Evolutionary conservation across 2,329 filamentous ascomycete species (phyloP).

Genomic region (Aquanectria penicillioides): DNA sequence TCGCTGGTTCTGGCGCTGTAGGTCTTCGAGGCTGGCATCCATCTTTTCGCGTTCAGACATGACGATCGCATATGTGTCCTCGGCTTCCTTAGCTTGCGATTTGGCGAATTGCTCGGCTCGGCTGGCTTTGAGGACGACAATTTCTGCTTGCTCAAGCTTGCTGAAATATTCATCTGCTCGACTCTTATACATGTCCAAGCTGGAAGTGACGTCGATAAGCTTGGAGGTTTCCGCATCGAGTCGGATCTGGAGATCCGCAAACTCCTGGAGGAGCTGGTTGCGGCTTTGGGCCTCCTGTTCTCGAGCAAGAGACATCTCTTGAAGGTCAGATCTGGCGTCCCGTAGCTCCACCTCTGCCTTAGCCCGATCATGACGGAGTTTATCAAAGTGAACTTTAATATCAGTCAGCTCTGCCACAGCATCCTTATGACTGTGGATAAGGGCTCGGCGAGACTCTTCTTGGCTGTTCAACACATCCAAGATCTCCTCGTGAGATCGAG

Average conservation of each 20-base stretch:
- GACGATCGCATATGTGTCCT: constrained; percentile 88
- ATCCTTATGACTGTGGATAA: constrained; percentile 87
- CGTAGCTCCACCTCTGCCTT: constrained; percentile 86
- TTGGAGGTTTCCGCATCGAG: constrained; percentile 90
- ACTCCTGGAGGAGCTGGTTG: constrained; percentile 89
- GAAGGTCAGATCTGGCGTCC: constrained; percentile 83
- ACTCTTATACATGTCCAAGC: constrained; percentile 88
- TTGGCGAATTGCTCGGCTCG: constrained; percentile 95
- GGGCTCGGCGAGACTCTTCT: constrained; percentile 83
- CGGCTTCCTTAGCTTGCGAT: constrained; percentile 86
- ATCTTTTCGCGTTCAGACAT: constrained; percentile 94
- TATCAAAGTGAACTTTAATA: constrained; percentile 87
- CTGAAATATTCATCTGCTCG: constrained; percentile 96
- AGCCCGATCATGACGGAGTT: constrained; percentile 82
- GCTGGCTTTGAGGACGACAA: constrained; percentile 90
- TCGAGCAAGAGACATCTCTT: constrained; percentile 79
- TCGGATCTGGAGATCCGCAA: constrained; percentile 91
- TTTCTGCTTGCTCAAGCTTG: constrained; percentile 96
- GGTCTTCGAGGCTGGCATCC: constrained; percentile 86
- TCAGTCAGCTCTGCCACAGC: constrained; percentile 86
- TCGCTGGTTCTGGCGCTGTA: constrained; percentile 88
- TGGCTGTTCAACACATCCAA: constrained; percentile 93
- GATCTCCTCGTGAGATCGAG: constrained; percentile 93
- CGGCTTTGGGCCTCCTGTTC: constrained; percentile 92
- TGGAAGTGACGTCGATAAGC: constrained; percentile 83